phyloP scores from a whole-genome alignment of 1,284 basidiomycete species.

The Ceratobasidium sp. region DNA sequence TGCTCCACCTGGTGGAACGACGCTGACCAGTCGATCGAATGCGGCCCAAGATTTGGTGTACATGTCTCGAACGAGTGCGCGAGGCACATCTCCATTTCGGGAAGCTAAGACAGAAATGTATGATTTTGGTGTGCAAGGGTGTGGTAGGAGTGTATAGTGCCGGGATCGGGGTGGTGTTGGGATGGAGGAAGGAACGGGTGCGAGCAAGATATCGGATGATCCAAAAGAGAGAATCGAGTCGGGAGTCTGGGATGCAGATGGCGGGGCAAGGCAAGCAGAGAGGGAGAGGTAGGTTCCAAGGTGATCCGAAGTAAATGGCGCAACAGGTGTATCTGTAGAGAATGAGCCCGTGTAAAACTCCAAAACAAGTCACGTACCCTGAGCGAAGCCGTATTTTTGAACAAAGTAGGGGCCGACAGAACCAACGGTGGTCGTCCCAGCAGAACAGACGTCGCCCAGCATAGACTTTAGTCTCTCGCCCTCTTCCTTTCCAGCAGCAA shows the following conservation, averaged over 20 bases:
- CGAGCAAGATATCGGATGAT: conserved; percentile 75
- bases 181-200: conserved; percentile 72
- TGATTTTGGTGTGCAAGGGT: conserved; percentile 48
- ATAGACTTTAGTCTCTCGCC: conserved; percentile 70
- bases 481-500: conserved; percentile 71
- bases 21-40: conserved; percentile 81
- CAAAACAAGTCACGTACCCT: conserved; percentile 57
- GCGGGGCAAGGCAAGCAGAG: conserved; percentile 58
- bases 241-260: conserved; percentile 49
- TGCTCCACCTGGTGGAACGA: conserved; percentile 84
- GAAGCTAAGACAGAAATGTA: conserved; percentile 17
- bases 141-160: conserved; percentile 72
- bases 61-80: conserved; percentile 83
- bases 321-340: conserved; percentile 68
- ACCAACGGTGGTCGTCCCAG: conserved; percentile 67
- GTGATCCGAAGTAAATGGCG: conserved; percentile 76
- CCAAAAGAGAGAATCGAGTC: conserved; percentile 78
- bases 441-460: conserved; percentile 75
- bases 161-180: conserved; percentile 58
- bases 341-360: neutral
- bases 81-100: conserved; percentile 82
- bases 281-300: conserved; percentile 77
- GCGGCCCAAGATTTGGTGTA: conserved; percentile 90
- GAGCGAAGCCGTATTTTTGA: conserved; percentile 79
- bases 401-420: conserved; percentile 74